These are phyloP conservation scores for Malus hybrid DNA, from an alignment of 331 rosid species.

Conservation along the genomic window DNA sequence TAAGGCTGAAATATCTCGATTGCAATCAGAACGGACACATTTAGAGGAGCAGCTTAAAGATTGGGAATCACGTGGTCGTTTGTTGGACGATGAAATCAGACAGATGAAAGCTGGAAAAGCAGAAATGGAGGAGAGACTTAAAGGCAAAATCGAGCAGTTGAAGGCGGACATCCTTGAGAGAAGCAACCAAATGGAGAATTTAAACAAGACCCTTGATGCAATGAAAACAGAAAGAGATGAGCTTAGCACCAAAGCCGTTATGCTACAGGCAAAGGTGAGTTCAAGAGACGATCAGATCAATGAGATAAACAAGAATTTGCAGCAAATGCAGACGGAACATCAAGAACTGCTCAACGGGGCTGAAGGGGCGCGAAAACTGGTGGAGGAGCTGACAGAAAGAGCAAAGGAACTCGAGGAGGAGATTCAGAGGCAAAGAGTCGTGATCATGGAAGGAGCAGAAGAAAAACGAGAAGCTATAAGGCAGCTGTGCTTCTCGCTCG, in stretches of 20 bases:
- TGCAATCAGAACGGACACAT: slow-evolving; percentile 37
- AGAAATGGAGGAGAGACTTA: slow-evolving; percentile 45
- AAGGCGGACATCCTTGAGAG: slow-evolving; percentile 39
- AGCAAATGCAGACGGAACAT: slow-evolving; percentile 47
- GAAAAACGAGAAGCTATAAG: slow-evolving; percentile 87
- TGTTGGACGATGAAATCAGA: slow-evolving; percentile 77
- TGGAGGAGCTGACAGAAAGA: slow-evolving; percentile 43
- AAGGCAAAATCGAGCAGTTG: slow-evolving; percentile 33
- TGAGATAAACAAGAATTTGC: slow-evolving; percentile 31
- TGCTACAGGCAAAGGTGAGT: slow-evolving; percentile 32
- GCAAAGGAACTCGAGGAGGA: slow-evolving; percentile 50
- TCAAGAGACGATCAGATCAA: slow-evolving; percentile 35
- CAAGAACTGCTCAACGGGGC: slow-evolving; percentile 32
- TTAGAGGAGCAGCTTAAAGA: slow-evolving; percentile 54
- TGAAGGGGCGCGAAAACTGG: slow-evolving; percentile 38
- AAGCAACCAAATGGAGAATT: slow-evolving; percentile 28
- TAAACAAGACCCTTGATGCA: slow-evolving; percentile 31
- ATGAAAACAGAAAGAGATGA: slow-evolving; percentile 45
- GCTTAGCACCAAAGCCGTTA: slow-evolving; percentile 30
- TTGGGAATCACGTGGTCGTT: slow-evolving; percentile 62
- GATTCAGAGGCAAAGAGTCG: slow-evolving; percentile 53
- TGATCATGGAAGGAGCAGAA: slow-evolving; percentile 70
- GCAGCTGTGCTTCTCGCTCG: slow-evolving; percentile 84
- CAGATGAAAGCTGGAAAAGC: slow-evolving; percentile 48
- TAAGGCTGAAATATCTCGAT: slow-evolving; percentile 61